Percentiles rank a stretch among this genome's conserved stretches.
These are phyloP conservation scores for Besnoitia besnoiti DNA, from an alignment of 169 alveolate genomes.

Conservation along the genomic window DNA sequence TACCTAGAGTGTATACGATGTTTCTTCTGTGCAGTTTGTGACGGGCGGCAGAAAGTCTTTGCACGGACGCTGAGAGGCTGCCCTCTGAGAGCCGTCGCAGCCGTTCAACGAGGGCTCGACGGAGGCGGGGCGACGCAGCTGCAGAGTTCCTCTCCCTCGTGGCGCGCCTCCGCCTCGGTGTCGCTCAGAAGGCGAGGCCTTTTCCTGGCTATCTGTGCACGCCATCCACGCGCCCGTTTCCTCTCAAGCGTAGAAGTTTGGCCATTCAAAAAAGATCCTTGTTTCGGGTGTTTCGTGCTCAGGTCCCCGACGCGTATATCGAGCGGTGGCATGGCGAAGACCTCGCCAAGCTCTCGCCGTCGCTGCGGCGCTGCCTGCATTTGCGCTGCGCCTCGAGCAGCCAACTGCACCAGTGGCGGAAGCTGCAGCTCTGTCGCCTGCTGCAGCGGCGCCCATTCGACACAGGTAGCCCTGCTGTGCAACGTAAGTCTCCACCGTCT, in stretches of 20 bases:
- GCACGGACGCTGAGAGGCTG: too few species aligned
- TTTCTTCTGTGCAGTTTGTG: too few species aligned
- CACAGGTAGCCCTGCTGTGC: conserved; percentile 66
- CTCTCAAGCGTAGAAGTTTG: neutral
- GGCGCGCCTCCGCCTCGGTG: too few species aligned
- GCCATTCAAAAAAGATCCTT: neutral
- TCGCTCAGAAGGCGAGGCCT: neutral
- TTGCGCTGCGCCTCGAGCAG: conserved; percentile 54
- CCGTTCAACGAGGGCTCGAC: too few species aligned
- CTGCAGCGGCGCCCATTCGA: conserved; percentile 62
- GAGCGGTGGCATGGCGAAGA: conserved; percentile 60
- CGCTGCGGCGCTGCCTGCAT: conserved; percentile 45
- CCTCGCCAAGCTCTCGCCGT: conserved; percentile 34
- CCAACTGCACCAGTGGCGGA: conserved; percentile 55
- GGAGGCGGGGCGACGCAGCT: too few species aligned
- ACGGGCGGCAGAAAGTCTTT: too few species aligned
- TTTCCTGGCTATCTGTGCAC: neutral
- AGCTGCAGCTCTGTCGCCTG: conserved; percentile 49
- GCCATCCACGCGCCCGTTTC: too few species aligned
- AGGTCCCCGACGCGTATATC: conserved; percentile 65
- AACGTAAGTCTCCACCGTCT: conserved; percentile 35
- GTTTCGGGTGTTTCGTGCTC: neutral
- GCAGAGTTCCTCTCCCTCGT: too few species aligned
- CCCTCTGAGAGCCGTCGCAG: too few species aligned
- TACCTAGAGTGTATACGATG: neutral